Evolutionary conservation across 2,329 filamentous ascomycete species (phyloP).

Genomic region (Lachnellula arida): DNA sequence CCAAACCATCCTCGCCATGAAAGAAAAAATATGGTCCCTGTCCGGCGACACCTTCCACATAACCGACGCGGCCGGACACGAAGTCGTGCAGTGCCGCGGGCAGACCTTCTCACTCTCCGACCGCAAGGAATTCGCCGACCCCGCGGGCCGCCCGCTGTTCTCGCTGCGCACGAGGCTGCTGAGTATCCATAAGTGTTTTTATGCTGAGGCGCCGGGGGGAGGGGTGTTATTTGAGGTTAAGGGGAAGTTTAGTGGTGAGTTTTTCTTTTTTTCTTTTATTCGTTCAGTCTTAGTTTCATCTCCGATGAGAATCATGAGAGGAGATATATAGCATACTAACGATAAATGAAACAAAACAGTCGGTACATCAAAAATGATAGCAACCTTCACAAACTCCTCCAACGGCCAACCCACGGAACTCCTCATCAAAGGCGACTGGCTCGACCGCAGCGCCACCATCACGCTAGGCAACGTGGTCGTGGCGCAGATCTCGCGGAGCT

Average conservation of each 20-base stretch:
- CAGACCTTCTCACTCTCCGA: constrained; percentile 21
- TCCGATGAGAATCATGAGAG: no score
- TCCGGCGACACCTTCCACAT: constrained; percentile 62
- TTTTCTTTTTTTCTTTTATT: neutral
- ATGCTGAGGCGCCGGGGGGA: constrained; percentile 20
- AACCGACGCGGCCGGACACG: constrained; percentile 46
- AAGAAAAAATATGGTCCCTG: constrained; percentile 58
- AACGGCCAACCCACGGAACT: constrained; percentile 43
- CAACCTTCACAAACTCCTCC: constrained; percentile 49
- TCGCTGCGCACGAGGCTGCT: constrained; percentile 21
- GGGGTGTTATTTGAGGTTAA: constrained; percentile 26
- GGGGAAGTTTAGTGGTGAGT: constrained; percentile 23
- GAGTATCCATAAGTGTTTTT: constrained; percentile 24
- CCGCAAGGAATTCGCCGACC: constrained; percentile 23
- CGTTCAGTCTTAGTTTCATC: neutral
- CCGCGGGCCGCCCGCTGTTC: constrained; percentile 17
- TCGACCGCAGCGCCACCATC: constrained; percentile 54
- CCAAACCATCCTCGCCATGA: constrained; percentile 48
- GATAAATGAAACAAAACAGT: constrained; percentile 34
- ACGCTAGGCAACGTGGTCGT: constrained; percentile 44
- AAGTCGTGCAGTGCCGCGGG: constrained; percentile 25
- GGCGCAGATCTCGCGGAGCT: constrained; percentile 52
- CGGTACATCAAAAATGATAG: constrained; percentile 48
- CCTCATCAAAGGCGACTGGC: constrained; percentile 57
- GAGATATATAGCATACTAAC: neutral